A percentile compares a stretch with the other conserved stretches of the same genome.
These are phyloP conservation scores for Chaetomiaceae sp. DNA, from an alignment of 2,329 filamentous ascomycete species.

Conservation along the genomic window DNA sequence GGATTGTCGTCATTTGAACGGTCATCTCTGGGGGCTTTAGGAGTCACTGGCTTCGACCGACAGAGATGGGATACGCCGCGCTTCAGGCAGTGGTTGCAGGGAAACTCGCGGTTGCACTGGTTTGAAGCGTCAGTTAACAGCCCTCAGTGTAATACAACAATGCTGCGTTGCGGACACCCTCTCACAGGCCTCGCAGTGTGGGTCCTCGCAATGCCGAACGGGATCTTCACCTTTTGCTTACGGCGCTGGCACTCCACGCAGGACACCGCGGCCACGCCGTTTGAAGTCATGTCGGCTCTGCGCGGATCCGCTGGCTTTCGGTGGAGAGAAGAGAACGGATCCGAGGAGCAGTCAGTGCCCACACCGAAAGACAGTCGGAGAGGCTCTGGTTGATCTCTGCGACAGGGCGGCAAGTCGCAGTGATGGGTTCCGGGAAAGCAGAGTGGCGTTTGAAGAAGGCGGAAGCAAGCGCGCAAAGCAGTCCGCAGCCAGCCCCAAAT, in stretches of 20 bases:
- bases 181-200: too few relatives aligned
- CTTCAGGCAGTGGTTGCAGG: slow-evolving; percentile 45
- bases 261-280: slow-evolving; percentile 20
- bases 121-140: slow-evolving; percentile 1
- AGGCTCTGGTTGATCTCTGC: slow-evolving; percentile 2
- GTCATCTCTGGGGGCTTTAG: slow-evolving; percentile 29
- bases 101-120: slow-evolving; percentile 47
- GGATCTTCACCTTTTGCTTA: slow-evolving; percentile 42
- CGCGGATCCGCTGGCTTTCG: not conserved
- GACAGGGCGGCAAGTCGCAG: slow-evolving; percentile 5
- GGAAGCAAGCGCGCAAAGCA: slow-evolving; percentile 1
- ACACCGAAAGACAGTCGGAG: not conserved
- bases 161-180: too few relatives aligned
- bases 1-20: slow-evolving; percentile 16
- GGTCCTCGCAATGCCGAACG: not conserved
- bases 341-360: slow-evolving; percentile 5
- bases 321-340: not conserved
- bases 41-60: slow-evolving; percentile 24
- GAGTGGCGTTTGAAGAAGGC: slow-evolving; percentile 1
- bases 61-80: slow-evolving; percentile 45
- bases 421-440: not conserved
- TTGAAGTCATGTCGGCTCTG: slow-evolving; percentile 8
- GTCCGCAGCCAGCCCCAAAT: slow-evolving; percentile 6
- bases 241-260: slow-evolving; percentile 47
- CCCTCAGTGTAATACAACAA: not conserved